Evolutionary conservation across 2,329 filamentous ascomycete species (phyloP), one percentile per base, ranked within the genome.

Genomic region (Nemania diffusa): DNA sequence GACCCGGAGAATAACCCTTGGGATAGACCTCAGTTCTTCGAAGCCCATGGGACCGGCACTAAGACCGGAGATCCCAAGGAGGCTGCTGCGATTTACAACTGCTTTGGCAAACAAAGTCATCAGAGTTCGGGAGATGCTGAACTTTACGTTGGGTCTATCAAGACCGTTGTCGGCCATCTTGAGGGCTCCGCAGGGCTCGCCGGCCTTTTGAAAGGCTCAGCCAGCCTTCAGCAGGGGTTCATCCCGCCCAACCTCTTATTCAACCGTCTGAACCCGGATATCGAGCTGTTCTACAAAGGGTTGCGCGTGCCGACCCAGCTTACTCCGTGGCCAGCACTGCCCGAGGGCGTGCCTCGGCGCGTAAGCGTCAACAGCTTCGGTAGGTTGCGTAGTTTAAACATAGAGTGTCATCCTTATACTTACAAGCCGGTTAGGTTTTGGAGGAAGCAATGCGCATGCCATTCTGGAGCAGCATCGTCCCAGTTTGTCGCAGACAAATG

Each of bases 171-270:
- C 0, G 76, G 76, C 5, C 76, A 78, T 37, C 71, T 68, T 0
- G 76, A 78, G 22, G 72, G 73, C 0, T 61, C 73, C 1, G 72
- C 74, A 0, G 76, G 76, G 0, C 40, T 78, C 6, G 74, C 76
- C 1, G 75, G 69, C 1, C 9, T 78, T 1, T 55, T 78, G 6
- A 77, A 76, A 40, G 71, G 69, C 0, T 67, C 68, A 1, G n/a
- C 68, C 4, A 69, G 69, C 2, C 13, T 77, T 0, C 68, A 75
- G 29, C 40, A 69, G 8, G 62, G 61, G 2, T 51, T 26, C 0
- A 66, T 78, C 7, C 71, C 78, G 0, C 77, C 78, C 1, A 81
- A 80, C 24, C 57, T 78, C 5, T 69, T 67, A 1, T 76, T 81
- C 57, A 68, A 77, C 1, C 57, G 51, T 2, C 60, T 78, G 0